phyloP scores from a whole-genome alignment of 2,329 filamentous ascomycete species.

The Ambrosiella beaveri region DNA sequence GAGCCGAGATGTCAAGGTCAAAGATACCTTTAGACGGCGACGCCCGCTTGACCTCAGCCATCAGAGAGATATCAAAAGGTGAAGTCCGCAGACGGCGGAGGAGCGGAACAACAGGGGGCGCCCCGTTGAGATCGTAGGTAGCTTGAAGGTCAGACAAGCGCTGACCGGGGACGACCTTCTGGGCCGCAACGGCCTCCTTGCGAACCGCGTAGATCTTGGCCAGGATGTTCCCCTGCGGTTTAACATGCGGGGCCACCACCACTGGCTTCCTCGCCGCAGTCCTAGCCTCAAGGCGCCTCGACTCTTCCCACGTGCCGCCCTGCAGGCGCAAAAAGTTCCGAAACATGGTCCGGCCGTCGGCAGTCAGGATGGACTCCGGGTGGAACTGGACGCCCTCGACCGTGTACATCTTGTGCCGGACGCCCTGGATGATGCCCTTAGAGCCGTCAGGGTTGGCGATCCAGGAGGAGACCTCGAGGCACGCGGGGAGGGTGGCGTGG shows the following conservation, averaged over 20 bases:
- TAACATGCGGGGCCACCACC: conserved; percentile 29
- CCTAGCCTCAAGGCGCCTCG: conserved; percentile 37
- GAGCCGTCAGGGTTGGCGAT: conserved; percentile 59
- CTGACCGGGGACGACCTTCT: conserved; percentile 75
- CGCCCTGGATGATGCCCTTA: conserved; percentile 86
- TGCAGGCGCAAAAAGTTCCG: conserved; percentile 79
- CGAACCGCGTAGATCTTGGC: conserved; percentile 80
- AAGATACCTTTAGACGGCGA: conserved; percentile 96
- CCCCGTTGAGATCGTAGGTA: conserved; percentile 66
- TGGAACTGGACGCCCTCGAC: conserved; percentile 98
- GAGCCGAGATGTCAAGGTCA: conserved; percentile 69
- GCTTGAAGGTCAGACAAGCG: conserved; percentile 70
- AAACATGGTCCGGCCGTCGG: conserved; percentile 74
- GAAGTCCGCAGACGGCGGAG: conserved; percentile 63
- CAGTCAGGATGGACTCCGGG: conserved; percentile 89
- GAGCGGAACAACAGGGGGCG: conserved; percentile 70
- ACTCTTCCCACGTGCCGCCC: conserved; percentile 82
- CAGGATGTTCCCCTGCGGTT: conserved; percentile 54
- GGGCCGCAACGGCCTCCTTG: conserved; percentile 54
- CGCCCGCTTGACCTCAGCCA: conserved; percentile 94
- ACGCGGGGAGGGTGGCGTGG: conserved; percentile 67
- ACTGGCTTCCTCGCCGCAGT: conserved; percentile 15
- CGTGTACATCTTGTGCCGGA: conserved; percentile 77
- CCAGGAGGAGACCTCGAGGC: conserved; percentile 81
- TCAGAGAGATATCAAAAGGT: conserved; percentile 73